phyloP scores from a whole-genome alignment of 345 rosid species.

The Sisymbrium irio region DNA sequence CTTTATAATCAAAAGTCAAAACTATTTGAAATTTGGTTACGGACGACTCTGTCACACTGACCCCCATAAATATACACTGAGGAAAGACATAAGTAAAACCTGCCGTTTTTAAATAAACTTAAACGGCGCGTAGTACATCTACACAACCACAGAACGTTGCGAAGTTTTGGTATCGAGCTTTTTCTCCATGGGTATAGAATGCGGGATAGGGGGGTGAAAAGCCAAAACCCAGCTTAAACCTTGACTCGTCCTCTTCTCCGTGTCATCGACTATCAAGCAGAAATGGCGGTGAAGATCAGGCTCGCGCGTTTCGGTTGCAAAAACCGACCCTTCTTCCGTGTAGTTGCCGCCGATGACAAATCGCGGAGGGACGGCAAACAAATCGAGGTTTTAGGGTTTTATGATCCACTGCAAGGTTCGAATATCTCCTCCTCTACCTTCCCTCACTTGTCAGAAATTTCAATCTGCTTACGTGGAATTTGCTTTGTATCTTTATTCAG shows the following conservation, averaged over 20 bases:
- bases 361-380: conserved; percentile 87
- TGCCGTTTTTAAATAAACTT: neutral
- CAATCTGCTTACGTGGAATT: neutral
- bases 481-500: conserved; percentile 28
- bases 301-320: conserved; percentile 76
- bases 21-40: too few relatives aligned
- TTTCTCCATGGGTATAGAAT: neutral
- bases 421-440: neutral
- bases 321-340: conserved; percentile 67
- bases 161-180: neutral
- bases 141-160: neutral
- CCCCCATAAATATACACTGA: too few relatives aligned
- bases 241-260: neutral
- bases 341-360: conserved; percentile 80
- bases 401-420: conserved; percentile 74
- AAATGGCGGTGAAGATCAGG: conserved; percentile 73
- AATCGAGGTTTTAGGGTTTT: conserved; percentile 75
- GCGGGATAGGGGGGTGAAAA: neutral
- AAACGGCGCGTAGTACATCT: conserved; percentile 14
- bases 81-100: neutral
- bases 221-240: neutral
- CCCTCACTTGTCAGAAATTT: neutral
- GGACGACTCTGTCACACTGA: too few relatives aligned
- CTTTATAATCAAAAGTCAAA: too few relatives aligned
- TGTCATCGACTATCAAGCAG: neutral